phyloP scores from a whole-genome alignment of 2,329 filamentous ascomycete genomes.

The Fusarium nematophilum region DNA sequence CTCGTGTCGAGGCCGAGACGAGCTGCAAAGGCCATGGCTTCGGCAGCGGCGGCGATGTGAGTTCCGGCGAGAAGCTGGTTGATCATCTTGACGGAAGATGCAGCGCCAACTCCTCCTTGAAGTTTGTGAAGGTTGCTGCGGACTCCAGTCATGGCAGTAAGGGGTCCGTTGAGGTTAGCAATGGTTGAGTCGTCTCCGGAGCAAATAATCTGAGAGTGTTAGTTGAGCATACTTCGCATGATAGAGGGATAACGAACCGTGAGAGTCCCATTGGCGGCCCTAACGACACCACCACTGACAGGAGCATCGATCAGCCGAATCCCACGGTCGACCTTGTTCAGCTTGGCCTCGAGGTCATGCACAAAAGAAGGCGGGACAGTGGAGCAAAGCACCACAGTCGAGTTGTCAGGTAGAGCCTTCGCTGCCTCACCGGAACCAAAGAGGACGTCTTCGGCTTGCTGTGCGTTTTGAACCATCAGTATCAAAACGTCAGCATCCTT shows the following conservation, averaged over 20 bases:
- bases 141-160: slow-evolving; percentile 48
- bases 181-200: slow-evolving; percentile 44
- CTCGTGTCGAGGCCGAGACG: slow-evolving; percentile 63
- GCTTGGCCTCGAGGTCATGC: slow-evolving; percentile 28
- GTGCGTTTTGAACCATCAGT: slow-evolving; percentile 52
- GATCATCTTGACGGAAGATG: slow-evolving; percentile 68
- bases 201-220: slow-evolving; percentile 46
- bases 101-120: slow-evolving; percentile 61
- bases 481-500: slow-evolving; percentile 46
- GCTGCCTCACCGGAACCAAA: slow-evolving; percentile 47
- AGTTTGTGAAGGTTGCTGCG: slow-evolving; percentile 57
- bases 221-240: not conserved
- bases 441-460: slow-evolving; percentile 47
- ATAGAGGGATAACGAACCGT: slow-evolving; percentile 40
- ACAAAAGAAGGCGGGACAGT: slow-evolving; percentile 51
- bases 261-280: slow-evolving; percentile 50
- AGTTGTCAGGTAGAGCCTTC: slow-evolving; percentile 31
- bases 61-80: slow-evolving; percentile 69
- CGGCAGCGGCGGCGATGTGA: slow-evolving; percentile 65
- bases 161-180: slow-evolving; percentile 36
- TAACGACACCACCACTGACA: slow-evolving; percentile 52
- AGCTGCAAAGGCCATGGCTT: slow-evolving; percentile 67
- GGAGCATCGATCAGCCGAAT: slow-evolving; percentile 50
- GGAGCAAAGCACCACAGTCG: slow-evolving; percentile 46
- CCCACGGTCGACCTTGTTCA: slow-evolving; percentile 39